Conservation (phyloP, 2,329 filamentous ascomycete genomes). For the Chalaropsis thielavioides region DNA sequence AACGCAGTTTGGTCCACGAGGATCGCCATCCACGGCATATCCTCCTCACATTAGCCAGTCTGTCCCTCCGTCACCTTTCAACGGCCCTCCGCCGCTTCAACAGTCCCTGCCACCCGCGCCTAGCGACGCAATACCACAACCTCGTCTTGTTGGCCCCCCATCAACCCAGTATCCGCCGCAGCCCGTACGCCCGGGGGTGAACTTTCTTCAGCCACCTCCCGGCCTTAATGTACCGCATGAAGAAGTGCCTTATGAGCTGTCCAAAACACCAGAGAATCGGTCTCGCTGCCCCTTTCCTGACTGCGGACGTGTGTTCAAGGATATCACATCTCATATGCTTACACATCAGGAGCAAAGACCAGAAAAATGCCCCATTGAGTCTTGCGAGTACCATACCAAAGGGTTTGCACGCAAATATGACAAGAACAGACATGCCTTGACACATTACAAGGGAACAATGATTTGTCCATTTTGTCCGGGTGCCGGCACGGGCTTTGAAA, state of each 20-base stretch:
- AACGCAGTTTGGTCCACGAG: conserved; percentile 5
- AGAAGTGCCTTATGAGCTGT: conserved; percentile 17
- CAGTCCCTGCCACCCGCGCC: neutral
- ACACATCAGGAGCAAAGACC: conserved; percentile 89
- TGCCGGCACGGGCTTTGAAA: conserved; percentile 73
- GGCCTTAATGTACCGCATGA: neutral
- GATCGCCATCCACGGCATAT: neutral
- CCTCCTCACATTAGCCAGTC: neutral
- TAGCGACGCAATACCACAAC: neutral
- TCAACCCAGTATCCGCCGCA: conserved; percentile 9
- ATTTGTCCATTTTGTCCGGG: conserved; percentile 92
- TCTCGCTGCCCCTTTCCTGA: conserved; percentile 42
- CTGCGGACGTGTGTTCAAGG: conserved; percentile 46
- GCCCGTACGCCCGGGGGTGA: conserved; percentile 7
- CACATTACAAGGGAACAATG: conserved; percentile 97
- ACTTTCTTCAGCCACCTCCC: conserved; percentile 11
- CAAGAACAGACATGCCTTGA: conserved; percentile 90
- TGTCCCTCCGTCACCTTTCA: conserved; percentile 8
- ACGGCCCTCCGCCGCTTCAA: neutral
- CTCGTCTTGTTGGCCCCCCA: neutral
- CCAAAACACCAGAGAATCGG: conserved; percentile 28
- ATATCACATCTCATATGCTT: conserved; percentile 77
- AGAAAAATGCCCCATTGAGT: conserved; percentile 88
- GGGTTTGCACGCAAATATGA: conserved; percentile 96
- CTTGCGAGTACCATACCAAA: conserved; percentile 86